These are phyloP conservation scores for Spinellus fusiger DNA, from an alignment of 192 early-diverging fungal genomes.

Conservation along the genomic window DNA sequence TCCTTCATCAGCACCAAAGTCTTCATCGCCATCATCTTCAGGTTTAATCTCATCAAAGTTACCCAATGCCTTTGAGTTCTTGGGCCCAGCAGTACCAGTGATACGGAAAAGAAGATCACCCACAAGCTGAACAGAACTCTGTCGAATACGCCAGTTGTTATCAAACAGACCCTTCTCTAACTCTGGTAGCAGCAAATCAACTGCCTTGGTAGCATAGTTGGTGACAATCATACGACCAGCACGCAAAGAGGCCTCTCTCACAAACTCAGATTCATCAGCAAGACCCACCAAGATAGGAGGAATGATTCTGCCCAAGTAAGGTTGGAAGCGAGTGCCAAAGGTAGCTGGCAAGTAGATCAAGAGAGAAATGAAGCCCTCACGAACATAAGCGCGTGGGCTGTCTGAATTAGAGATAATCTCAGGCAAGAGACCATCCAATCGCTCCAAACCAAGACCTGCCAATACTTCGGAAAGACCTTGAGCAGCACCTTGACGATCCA, in stretches of 20 bases:
- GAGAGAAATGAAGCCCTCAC: constrained; percentile 96
- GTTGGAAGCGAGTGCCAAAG: constrained; percentile 86
- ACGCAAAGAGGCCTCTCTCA: constrained; percentile 86
- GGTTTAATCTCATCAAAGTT: constrained; percentile 46
- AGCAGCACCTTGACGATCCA: constrained; percentile 93
- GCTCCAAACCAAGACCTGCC: constrained; percentile 78
- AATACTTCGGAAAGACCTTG: constrained; percentile 95
- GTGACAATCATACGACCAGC: constrained; percentile 91
- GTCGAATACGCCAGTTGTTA: constrained; percentile 94
- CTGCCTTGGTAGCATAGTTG: constrained; percentile 81
- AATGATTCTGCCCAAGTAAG: constrained; percentile 83
- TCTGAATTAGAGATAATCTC: constrained; percentile 78
- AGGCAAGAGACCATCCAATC: constrained; percentile 83
- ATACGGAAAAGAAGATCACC: constrained; percentile 93
- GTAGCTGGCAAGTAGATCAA: constrained; percentile 95
- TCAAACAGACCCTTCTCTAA: constrained; percentile 86
- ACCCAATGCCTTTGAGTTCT: constrained; percentile 37
- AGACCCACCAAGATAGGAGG: constrained; percentile 85
- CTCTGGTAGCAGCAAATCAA: constrained; percentile 88
- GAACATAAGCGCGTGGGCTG: constrained; percentile 69
- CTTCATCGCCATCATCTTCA: constrained; percentile 62
- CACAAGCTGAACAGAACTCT: constrained; percentile 88
- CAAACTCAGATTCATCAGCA: constrained; percentile 92
- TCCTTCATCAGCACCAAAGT: constrained; percentile 48
- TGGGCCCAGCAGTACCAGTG: constrained; percentile 73